Evolutionary conservation across 257 asterid species (phyloP).

Genomic region (Nicotiana knightiana): DNA sequence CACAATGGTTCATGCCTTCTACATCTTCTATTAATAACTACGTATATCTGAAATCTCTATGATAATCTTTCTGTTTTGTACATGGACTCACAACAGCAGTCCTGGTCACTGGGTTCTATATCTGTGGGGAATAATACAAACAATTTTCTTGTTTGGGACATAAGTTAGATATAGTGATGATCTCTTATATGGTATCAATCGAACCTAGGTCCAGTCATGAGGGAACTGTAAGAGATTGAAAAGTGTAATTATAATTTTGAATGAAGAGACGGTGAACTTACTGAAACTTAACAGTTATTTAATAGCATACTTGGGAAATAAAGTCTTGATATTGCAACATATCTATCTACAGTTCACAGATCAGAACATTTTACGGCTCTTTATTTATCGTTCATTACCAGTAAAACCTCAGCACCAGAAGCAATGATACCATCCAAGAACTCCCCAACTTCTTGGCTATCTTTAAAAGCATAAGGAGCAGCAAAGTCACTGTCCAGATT

Average conservation of each 20-base stretch:
- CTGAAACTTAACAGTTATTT: not conserved
- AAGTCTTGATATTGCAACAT: not conserved
- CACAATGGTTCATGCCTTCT: no score
- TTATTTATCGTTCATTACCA: constrained; percentile 41
- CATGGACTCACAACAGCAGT: not conserved
- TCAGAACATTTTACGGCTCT: constrained; percentile 8
- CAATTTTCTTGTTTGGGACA: no score
- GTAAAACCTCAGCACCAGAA: constrained; percentile 64
- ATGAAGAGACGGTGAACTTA: no score
- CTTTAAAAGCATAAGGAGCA: constrained; percentile 41
- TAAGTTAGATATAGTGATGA: no score
- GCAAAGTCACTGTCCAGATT: constrained; percentile 78
- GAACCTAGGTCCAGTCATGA: no score
- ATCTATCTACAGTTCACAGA: not conserved
- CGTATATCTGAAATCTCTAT: not conserved
- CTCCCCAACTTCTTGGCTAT: constrained; percentile 33
- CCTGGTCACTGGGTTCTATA: no score
- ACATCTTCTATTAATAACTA: no score
- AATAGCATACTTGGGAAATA: not conserved
- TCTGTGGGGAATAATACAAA: no score
- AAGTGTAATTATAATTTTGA: no score
- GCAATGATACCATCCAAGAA: constrained; percentile 45
- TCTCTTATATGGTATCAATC: no score
- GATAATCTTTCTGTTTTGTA: not conserved
- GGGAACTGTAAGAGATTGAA: no score